Base-by-base conservation (phyloP, 495 filamentous ascomycete species). In the Daldinia concentrica region DNA sequence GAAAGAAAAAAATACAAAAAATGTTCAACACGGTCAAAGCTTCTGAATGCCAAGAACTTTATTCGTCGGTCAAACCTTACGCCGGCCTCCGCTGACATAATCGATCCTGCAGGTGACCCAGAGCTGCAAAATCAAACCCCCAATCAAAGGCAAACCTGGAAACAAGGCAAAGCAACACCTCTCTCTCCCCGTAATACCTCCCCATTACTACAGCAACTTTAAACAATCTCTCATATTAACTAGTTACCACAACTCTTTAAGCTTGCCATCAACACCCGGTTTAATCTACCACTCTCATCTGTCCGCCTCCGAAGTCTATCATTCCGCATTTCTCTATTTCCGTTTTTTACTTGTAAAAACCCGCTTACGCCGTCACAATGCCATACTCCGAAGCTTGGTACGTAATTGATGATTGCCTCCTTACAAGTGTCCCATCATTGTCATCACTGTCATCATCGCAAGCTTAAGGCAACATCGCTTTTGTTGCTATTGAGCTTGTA, bases 311-410 rank as follows among this genome's bases (percentile, higher is more conserved):
- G 36, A 43, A 48, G 7, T 60, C 43, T 39, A 65, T 65, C 61
- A 43, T 58, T 68, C 56, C 3, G 5, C 4, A 29, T 15, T 57
- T 36, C 29, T 57, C n/a, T 5, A 24, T 57, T 62, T 58, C 19
- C 19, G 30, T 64, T 56, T 56, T 54, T 54, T 30, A 57, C 45
- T 66, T 69, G 60, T 58, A 39, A 55, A 54, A 60, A 69, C 71
- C 76, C n/a, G 76, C 75, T 71, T 77, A 73, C 63, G 60, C 73
- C 73, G 72, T 74, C 80, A 82, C 73, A 78, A 85, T 82, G 80
- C 41, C 80, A 65, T 74, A 72, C 74, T 81, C 79, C 76, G 81
- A 80, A 78, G 79, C 76, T 74, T 79, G 71, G 78, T 79, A 80
- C 72, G 74, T 77, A 74, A 57, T 57, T 36, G 27, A 29, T 57